Base-by-base conservation (phyloP, 768 basidiomycete species). In the Suillus sp. region DNA sequence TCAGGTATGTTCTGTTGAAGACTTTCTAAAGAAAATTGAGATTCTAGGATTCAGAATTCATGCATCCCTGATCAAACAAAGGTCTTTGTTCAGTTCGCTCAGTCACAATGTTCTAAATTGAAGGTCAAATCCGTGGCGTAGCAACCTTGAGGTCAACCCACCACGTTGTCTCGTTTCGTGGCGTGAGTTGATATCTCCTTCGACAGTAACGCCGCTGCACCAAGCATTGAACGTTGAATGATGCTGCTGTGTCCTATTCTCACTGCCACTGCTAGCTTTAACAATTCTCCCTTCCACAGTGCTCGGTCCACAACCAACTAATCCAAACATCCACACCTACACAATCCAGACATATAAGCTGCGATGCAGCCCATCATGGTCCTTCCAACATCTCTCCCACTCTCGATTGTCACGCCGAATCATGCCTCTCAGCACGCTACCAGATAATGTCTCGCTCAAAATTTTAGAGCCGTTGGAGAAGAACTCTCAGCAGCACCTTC, bases 1-100 rank as follows among this genome's bases (percentile, higher is more conserved):
- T 47, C 55, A 4, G 74, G 76, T 60, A 75, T 77, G 42, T 63
- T 77, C 38, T 62, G 42, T 45, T 75, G 72, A 11, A 68, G 71
- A 7, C 6, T 42, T 60, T 72, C 37, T 59, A 45, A 38, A 37
- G n/a, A 32, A 55, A 11, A 37, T 9, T 16, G 7, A 53, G 11
- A 22, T 35, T n/a, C n/a, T 35, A 5, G 35, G 54, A 55, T 37
- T 25, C 35, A 55, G 25, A 27, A 18, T 18, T 11, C 55, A 38
- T 27, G 25, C 10, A 25, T 25, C 16, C 25, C 40, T 3, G 18
- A 20, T 57, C 25, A 51, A 30, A 18, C 35, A 7, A 20, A 6
- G 9, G 6, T 56, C 14, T 56, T 55, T 55, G 20, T 22, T 35
- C 34, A n/a, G 14, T 35, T 35, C 35, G 9, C 22, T 56, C 51